Evolutionary conservation across 140 eudicot genomes (phyloP), one percentile per base, ranked within the genome.

Genomic region (Flaveria floridana): DNA sequence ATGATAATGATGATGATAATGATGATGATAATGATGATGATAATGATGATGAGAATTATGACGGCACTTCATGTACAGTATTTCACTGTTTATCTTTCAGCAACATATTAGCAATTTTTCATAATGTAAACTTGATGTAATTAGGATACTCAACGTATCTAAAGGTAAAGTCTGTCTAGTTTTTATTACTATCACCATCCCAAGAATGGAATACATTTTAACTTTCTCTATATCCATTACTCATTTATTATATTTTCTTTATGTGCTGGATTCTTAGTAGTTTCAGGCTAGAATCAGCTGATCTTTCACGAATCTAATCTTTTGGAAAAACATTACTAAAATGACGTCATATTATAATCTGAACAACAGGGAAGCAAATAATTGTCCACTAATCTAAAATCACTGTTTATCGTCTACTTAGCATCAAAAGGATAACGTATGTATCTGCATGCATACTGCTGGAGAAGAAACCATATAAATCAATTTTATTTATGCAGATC

Each of bases 21-120:
- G 39, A 37, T 65, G 34, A 28, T 28, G 34, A 28, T 28, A 4
- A 28, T 28, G 34, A 28, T 28, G 4, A 28, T 28, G 30, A 26
- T 26, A 56, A 56, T 55, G 37, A 56, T 42, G 61, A 56, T 67
- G 74, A 65, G 46, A 76, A 67, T 18, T 13, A 66, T 41, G 46
- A 41, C 21, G 21, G 59, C 65, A 18, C 76, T 7, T 71, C 66
- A 71, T 65, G 14, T 21, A 72, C 25, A 51, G 65, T 19, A 65
- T 50, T 65, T 55, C 16, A 11, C 76, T 57, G 41, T 5, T 34
- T 34, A 34, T 6, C 41, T 34, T 70, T 59, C 3, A 56, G 46
- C 42, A 30, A 75, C 23, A 19, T 50, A 53, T 28, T 25, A 4
- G 65, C 82, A 64, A 21, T 26, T 28, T 77, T 70, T 9, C 41